phyloP scores from a whole-genome alignment of 2,329 filamentous ascomycete genomes.

The Penicillium vulpinum region DNA sequence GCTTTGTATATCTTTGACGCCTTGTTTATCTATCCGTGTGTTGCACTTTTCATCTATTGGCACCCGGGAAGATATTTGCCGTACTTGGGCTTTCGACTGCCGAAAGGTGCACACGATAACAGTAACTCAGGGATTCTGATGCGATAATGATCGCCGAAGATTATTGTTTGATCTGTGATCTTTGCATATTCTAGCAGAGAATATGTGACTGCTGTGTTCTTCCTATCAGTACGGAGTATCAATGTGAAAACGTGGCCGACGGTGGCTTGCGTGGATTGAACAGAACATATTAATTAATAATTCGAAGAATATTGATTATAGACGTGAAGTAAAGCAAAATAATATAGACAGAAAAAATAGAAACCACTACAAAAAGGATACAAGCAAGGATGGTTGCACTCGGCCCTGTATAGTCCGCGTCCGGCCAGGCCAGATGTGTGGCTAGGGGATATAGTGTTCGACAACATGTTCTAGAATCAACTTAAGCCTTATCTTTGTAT shows the following conservation, averaged over 20 bases:
- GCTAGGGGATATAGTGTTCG: neutral
- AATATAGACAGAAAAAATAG: neutral
- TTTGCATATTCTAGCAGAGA: neutral
- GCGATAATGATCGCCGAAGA: neutral
- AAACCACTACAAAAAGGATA: neutral
- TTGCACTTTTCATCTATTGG: constrained; percentile 33
- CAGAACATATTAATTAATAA: neutral
- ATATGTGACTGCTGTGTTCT: neutral
- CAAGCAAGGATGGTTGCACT: neutral
- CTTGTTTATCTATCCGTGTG: constrained; percentile 37
- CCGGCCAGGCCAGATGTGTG: neutral
- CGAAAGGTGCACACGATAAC: constrained; percentile 24
- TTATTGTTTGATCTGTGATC: neutral
- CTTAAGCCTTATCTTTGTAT: neutral
- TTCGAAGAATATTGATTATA: neutral
- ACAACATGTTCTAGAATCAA: constrained; percentile 1
- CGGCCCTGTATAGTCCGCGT: neutral
- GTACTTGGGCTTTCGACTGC: constrained; percentile 35
- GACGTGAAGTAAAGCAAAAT: neutral
- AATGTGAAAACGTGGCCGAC: neutral
- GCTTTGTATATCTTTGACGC: constrained; percentile 49
- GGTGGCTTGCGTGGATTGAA: neutral
- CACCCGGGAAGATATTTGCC: constrained; percentile 38
- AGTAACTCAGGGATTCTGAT: neutral
- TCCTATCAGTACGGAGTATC: neutral